Evolutionary conservation across 306 rosid genomes (phyloP).

Genomic region (Cicer arietinum): DNA sequence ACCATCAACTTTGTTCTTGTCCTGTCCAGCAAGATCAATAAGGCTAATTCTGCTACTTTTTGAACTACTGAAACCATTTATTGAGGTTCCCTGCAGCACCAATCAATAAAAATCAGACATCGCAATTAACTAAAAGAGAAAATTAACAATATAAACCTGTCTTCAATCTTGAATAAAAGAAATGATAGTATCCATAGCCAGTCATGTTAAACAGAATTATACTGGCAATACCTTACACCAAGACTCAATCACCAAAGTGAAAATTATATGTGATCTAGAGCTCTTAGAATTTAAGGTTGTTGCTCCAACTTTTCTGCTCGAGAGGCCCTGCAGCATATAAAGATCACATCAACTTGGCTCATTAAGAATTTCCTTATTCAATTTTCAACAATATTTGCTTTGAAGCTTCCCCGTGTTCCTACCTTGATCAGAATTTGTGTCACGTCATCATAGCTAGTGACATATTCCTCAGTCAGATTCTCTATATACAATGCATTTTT

Average conservation of each 20-base stretch:
- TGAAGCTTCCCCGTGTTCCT: conserved; percentile 38
- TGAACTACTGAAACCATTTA: conserved; percentile 85
- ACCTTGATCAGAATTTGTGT: conserved; percentile 91
- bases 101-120: conserved; percentile 38
- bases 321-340: conserved; percentile 78
- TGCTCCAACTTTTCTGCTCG: conserved; percentile 95
- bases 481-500: conserved; percentile 72
- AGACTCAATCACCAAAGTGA: conserved; percentile 83
- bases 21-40: conserved; percentile 92
- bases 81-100: conserved; percentile 67
- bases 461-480: conserved; percentile 90
- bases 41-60: conserved; percentile 92
- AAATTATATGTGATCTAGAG: conserved; percentile 91
- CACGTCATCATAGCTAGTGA: conserved; percentile 90
- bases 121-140: conserved; percentile 18
- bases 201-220: conserved; percentile 28
- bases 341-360: conserved; percentile 25
- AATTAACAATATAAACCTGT: conserved; percentile 2
- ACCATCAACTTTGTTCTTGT: conserved; percentile 68
- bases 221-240: conserved; percentile 80
- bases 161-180: conserved; percentile 19
- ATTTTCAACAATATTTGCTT: conserved; percentile 17
- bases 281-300: conserved; percentile 86
- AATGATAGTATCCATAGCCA: not conserved
- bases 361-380: conserved; percentile 3